Conservation (phyloP, 2,329 filamentous ascomycete genomes). For the Penicillium sp. region DNA sequence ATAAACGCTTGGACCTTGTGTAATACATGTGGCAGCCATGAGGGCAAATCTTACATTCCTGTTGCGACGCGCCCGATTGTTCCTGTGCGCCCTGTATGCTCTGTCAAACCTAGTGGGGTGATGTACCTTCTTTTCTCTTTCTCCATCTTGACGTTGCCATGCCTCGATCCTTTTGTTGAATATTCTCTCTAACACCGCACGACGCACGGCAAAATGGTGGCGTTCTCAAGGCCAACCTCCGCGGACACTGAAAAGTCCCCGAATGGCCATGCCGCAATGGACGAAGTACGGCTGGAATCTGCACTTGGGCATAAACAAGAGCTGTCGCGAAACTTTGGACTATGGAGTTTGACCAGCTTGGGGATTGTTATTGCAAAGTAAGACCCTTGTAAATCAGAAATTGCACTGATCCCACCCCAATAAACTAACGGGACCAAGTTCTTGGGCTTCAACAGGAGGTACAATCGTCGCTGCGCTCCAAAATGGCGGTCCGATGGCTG, state of each 20-base stretch:
- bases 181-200: neutral
- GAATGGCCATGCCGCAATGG: slow-evolving; percentile 17
- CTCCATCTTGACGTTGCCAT: neutral
- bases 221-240: slow-evolving; percentile 2
- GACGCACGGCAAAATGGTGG: slow-evolving; percentile 11
- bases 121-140: slow-evolving; percentile 6
- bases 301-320: slow-evolving; percentile 58
- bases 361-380: slow-evolving; percentile 54
- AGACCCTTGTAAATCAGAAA: slow-evolving; percentile 1
- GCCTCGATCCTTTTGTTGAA: neutral
- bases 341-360: slow-evolving; percentile 57
- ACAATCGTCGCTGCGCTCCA: slow-evolving; percentile 55
- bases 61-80: slow-evolving; percentile 5
- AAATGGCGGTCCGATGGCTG: slow-evolving; percentile 61
- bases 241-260: slow-evolving; percentile 4
- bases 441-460: slow-evolving; percentile 62
- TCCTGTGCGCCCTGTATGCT: slow-evolving; percentile 8
- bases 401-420: neutral
- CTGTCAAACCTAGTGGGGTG: neutral
- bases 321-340: slow-evolving; percentile 58
- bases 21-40: slow-evolving; percentile 28
- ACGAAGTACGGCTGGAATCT: slow-evolving; percentile 29
- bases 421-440: slow-evolving; percentile 40
- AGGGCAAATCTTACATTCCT: slow-evolving; percentile 24
- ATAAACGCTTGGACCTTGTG: slow-evolving; percentile 4